These are phyloP conservation scores for Verticillium nubilum DNA, from an alignment of 2,329 filamentous ascomycete genomes.

Conservation along the genomic window DNA sequence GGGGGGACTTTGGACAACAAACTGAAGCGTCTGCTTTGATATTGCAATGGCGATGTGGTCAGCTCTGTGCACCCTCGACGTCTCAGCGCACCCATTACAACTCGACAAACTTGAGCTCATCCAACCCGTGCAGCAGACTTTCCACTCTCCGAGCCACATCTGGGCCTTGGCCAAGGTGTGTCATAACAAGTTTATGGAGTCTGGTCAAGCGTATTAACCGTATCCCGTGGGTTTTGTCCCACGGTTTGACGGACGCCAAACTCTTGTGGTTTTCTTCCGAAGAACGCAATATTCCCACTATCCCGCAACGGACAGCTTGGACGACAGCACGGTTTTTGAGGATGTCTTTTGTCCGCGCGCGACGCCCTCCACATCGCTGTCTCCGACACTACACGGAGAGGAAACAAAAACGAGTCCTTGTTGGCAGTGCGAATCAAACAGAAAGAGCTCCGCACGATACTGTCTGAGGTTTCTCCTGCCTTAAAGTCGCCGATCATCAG, in stretches of 20 bases:
- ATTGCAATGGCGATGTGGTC: slow-evolving; percentile 26
- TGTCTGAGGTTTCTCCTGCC: slow-evolving; percentile 10
- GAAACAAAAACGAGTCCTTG: slow-evolving; percentile 94
- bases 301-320: slow-evolving; percentile 33
- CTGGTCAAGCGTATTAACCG: slow-evolving; percentile 55
- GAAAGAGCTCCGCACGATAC: slow-evolving; percentile 52
- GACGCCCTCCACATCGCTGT: slow-evolving; percentile 54
- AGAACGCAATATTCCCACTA: slow-evolving; percentile 39
- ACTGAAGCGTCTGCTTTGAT: slow-evolving; percentile 37
- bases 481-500: slow-evolving; percentile 21
- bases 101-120: slow-evolving; percentile 4
- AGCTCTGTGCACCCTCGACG: slow-evolving; percentile 37
- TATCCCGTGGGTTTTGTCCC: slow-evolving; percentile 35
- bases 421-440: slow-evolving; percentile 78
- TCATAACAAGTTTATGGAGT: slow-evolving; percentile 37
- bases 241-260: slow-evolving; percentile 45
- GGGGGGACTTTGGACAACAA: slow-evolving; percentile 35
- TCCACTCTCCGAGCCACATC: slow-evolving; percentile 34
- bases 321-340: slow-evolving; percentile 79
- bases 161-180: slow-evolving; percentile 35
- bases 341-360: slow-evolving; percentile 89
- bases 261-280: slow-evolving; percentile 21
- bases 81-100: slow-evolving; percentile 16
- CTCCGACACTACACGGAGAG: slow-evolving; percentile 49
- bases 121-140: slow-evolving; percentile 14